Base-by-base conservation (phyloP, 2,329 filamentous ascomycete species). In the Escovopsis sp. region DNA sequence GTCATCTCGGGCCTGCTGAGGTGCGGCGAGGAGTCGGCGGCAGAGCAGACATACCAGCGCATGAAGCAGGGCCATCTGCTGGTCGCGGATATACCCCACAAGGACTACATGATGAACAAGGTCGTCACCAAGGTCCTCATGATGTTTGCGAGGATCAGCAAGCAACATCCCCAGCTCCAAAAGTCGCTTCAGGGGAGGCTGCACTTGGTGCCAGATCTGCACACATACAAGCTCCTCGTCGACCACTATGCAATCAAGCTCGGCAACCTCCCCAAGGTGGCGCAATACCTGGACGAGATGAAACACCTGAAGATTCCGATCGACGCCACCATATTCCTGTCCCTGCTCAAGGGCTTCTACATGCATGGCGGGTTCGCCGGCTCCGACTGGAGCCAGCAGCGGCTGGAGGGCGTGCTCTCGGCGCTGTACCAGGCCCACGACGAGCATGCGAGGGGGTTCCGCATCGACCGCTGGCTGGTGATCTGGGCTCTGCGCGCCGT, bases 301-400 rank as follows among this genome's bases (percentile, higher is more conserved):
- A 75, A 74, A 43, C 63, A 66, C 33, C 78, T 79, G 49, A 64
- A 70, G 3, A 68, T 94, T 4, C 74, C 77, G 0, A 64, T 89
- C 12, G 77, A 89, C 47, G 82, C 82, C 6, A 73, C 81, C 44
- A 73, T 94, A 23, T 95, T 89, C 54, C 67, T 91, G 33, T 72
- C 82, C 7, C 67, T 96, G 4, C 84, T 96, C 62, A 81, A 85
- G 52, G 87, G 84, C 0, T 98, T 96, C 55, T 69, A 72, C 30
- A 59, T 66, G 3, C 80, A 94, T 54, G 89, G 88, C 10, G 78
- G 77, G 26, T 56, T 67, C 23, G 66, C 48, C 1, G 60, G 78
- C 48, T 78, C 79, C 0, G 69, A 75, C 11, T 98, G 91, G 89
- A 85, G 76, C 26, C 65, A 68, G 28, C 61, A 72, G 49, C 72